phyloP scores from a whole-genome alignment of 768 basidiomycete species.

The Boletus eberwhitei region DNA sequence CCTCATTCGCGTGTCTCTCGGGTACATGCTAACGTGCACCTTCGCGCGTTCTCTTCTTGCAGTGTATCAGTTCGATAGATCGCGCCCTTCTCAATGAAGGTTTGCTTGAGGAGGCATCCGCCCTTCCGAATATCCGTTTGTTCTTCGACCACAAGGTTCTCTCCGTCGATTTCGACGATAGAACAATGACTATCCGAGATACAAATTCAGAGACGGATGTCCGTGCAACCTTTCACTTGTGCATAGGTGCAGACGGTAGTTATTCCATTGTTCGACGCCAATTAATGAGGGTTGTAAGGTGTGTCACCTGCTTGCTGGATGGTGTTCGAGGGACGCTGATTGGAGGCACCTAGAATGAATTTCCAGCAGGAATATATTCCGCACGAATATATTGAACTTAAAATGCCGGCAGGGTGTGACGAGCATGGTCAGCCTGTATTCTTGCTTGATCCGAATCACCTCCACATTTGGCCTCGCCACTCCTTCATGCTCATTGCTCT shows the following conservation, averaged over 20 bases:
- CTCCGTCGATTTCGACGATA: conserved; percentile 70
- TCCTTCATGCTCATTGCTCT: conserved; percentile 99
- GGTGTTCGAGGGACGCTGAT: conserved; percentile 13
- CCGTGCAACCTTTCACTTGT: conserved; percentile 65
- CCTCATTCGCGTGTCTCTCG: conserved; percentile 22
- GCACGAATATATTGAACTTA: conserved; percentile 95
- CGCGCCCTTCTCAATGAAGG: conserved; percentile 83
- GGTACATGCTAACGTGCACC: conserved; percentile 22
- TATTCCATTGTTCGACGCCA: conserved; percentile 89
- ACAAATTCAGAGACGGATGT: conserved; percentile 40
- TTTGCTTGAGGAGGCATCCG: conserved; percentile 74
- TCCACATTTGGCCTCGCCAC: conserved; percentile 99
- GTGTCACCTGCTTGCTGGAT: conserved; percentile 28
- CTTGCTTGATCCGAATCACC: conserved; percentile 88
- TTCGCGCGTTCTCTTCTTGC: conserved; percentile 22
- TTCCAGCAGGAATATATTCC: conserved; percentile 93
- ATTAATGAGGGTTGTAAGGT: conserved; percentile 95
- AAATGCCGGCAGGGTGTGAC: conserved; percentile 80
- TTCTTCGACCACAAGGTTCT: conserved; percentile 82
- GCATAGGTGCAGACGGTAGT: conserved; percentile 91
- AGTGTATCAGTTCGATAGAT: conserved; percentile 96
- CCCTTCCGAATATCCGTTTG: conserved; percentile 57
- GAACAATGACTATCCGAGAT: conserved; percentile 52
- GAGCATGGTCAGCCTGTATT: conserved; percentile 61
- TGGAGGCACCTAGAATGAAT: conserved; percentile 67